Conservation (phyloP, 345 rosid species). For the Microcos paniculata region DNA sequence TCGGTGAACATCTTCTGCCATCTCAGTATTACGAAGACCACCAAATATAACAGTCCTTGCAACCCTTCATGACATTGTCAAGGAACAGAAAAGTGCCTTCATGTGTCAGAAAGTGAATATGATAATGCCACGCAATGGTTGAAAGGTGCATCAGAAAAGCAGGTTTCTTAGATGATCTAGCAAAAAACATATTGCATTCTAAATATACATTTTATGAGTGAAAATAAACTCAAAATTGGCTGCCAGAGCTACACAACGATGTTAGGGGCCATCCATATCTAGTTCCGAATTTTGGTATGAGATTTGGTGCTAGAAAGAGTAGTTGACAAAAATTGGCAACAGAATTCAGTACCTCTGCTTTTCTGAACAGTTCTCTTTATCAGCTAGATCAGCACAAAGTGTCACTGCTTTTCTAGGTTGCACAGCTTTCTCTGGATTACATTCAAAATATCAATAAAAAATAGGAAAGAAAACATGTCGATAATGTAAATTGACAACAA, state of each 20-base stretch:
- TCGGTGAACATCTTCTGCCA: conserved; percentile 70
- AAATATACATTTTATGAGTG: neutral
- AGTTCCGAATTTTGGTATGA: neutral
- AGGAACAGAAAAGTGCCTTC: neutral
- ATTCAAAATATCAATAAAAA: conserved; percentile 29
- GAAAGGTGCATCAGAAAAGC: neutral
- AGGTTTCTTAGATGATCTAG: neutral
- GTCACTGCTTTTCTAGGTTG: conserved; percentile 47
- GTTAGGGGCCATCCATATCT: neutral
- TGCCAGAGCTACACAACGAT: neutral
- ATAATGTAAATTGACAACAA: conserved; percentile 16
- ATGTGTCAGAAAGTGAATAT: neutral
- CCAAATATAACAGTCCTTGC: conserved; percentile 92
- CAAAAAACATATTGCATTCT: neutral
- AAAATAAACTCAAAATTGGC: neutral
- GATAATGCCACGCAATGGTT: neutral
- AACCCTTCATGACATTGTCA: conserved; percentile 53
- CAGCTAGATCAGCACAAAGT: conserved; percentile 47
- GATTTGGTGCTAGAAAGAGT: neutral
- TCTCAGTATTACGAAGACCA: conserved; percentile 63
- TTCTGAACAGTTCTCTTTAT: conserved; percentile 72
- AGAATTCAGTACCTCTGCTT: conserved; percentile 71
- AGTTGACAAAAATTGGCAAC: neutral
- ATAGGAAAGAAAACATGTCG: neutral
- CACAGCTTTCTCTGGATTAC: conserved; percentile 39